phyloP scores from a whole-genome alignment of 768 basidiomycete species.

The Mycena indigotica region DNA sequence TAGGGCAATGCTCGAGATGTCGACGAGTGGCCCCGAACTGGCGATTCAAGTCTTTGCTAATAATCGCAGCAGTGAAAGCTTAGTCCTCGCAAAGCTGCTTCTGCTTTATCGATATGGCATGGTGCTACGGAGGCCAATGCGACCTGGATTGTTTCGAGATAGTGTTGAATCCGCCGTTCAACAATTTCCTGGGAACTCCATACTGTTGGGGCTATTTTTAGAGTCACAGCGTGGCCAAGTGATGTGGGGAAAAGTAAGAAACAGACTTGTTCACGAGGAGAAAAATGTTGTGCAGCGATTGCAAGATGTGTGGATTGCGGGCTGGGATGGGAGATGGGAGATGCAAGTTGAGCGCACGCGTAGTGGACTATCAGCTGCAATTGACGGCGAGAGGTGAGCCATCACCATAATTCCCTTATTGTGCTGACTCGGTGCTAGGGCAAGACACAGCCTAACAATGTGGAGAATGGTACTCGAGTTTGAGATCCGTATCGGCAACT shows the following conservation, averaged over 20 bases:
- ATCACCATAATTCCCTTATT: neutral
- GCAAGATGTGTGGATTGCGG: constrained; percentile 75
- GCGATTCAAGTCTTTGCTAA: constrained; percentile 47
- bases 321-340: constrained; percentile 80
- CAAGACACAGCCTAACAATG: constrained; percentile 61
- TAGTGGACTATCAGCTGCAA: constrained; percentile 59
- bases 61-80: constrained; percentile 46
- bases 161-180: constrained; percentile 57
- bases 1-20: constrained; percentile 63
- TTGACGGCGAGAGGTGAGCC: constrained; percentile 68
- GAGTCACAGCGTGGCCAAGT: constrained; percentile 78
- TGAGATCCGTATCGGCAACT: constrained; percentile 65
- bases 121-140: constrained; percentile 56
- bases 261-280: constrained; percentile 54
- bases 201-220: constrained; percentile 71
- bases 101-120: constrained; percentile 64
- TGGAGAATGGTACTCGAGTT: constrained; percentile 80
- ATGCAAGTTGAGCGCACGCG: constrained; percentile 72
- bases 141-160: constrained; percentile 60
- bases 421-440: constrained; percentile 44
- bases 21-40: constrained; percentile 46
- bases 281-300: constrained; percentile 63
- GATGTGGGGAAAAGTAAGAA: constrained; percentile 73
- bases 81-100: constrained; percentile 56
- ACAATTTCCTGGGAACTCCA: constrained; percentile 68